Conservation (phyloP, 2,329 filamentous ascomycete species). For the Diplocarpon mali region DNA sequence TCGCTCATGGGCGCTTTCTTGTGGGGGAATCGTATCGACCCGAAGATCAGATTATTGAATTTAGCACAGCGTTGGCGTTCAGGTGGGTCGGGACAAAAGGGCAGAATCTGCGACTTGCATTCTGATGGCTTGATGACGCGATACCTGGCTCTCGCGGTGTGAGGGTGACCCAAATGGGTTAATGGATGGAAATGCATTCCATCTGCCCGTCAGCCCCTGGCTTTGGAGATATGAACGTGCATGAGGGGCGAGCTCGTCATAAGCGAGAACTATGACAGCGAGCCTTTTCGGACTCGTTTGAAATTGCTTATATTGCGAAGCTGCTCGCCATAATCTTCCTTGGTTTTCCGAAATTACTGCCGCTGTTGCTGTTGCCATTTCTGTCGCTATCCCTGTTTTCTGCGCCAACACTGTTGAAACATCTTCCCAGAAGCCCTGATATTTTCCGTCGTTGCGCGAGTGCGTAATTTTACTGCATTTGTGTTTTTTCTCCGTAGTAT, state of each 20-base stretch:
- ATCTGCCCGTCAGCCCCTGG: not conserved
- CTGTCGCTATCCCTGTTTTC: not conserved
- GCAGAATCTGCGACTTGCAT: not conserved
- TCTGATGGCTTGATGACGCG: not conserved
- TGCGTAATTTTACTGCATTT: not conserved
- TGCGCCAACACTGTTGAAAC: not conserved
- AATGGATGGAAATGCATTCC: not conserved
- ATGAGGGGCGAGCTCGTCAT: not conserved
- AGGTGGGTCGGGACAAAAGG: not conserved
- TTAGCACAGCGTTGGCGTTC: conserved; percentile 2
- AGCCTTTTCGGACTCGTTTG: too few relatives aligned
- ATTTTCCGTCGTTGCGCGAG: not conserved
- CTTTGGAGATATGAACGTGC: not conserved
- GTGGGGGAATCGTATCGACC: not conserved
- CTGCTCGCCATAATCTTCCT: too few relatives aligned
- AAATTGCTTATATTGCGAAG: too few relatives aligned
- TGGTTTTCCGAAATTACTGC: too few relatives aligned
- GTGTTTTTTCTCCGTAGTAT: not conserved
- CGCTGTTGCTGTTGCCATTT: too few relatives aligned
- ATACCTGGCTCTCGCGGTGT: not conserved
- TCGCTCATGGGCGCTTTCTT: not conserved
- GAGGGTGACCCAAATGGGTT: not conserved
- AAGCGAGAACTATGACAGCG: not conserved
- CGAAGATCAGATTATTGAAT: not conserved
- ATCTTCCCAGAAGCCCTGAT: not conserved